These are phyloP conservation scores for Exophiala spinifera DNA, from an alignment of 2,329 filamentous ascomycete species.

Conservation along the genomic window DNA sequence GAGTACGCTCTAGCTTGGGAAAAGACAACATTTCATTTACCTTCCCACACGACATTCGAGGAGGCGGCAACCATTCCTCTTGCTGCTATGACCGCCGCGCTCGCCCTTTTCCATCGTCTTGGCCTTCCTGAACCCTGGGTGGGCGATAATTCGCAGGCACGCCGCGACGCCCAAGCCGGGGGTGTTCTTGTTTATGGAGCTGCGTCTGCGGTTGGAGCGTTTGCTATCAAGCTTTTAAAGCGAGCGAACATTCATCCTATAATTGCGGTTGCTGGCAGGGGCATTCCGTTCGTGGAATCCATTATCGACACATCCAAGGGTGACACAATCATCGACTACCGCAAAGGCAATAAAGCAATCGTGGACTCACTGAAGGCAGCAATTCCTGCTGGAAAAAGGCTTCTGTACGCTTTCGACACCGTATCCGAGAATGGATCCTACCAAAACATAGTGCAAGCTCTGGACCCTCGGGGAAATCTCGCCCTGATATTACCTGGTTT, in stretches of 20 bases:
- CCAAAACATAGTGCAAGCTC: no score
- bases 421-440: no score
- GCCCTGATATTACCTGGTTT: no score
- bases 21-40: slow-evolving; percentile 56
- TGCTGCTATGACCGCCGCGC: slow-evolving; percentile 17
- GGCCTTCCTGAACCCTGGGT: slow-evolving; percentile 21
- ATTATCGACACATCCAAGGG: slow-evolving; percentile 54
- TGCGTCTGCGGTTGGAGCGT: slow-evolving; percentile 57
- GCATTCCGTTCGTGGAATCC: slow-evolving; percentile 49
- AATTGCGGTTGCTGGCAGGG: slow-evolving; percentile 57
- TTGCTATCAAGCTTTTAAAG: slow-evolving; percentile 55
- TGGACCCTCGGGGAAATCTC: no score
- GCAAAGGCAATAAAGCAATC: slow-evolving; percentile 51
- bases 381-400: no score
- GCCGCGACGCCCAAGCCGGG: background rate
- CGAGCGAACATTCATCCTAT: slow-evolving; percentile 59
- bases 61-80: slow-evolving; percentile 33
- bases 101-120: slow-evolving; percentile 14
- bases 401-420: no score
- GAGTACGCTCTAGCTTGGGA: slow-evolving; percentile 56
- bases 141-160: background rate
- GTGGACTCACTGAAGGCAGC: slow-evolving; percentile 33
- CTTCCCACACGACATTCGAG: slow-evolving; percentile 51
- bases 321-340: slow-evolving; percentile 60
- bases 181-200: slow-evolving; percentile 54